Evolutionary conservation across 306 rosid species (phyloP).

Genomic region (Pueraria montana): DNA sequence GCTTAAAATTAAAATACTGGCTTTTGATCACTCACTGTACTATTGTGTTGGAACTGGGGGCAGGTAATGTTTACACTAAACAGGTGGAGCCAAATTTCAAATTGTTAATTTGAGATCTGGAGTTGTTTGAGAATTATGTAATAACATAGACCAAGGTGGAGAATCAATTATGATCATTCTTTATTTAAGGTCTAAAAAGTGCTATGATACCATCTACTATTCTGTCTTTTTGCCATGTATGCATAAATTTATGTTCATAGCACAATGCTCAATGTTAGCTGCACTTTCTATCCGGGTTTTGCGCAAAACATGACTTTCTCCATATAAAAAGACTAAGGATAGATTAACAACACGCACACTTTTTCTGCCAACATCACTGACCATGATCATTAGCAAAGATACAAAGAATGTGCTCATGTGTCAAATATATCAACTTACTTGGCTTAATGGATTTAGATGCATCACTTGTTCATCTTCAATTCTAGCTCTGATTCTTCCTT

Average conservation of each 20-base stretch:
- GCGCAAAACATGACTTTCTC: conserved; percentile 17
- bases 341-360: conserved; percentile 30
- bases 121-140: conserved; percentile 26
- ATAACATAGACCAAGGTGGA: conserved; percentile 29
- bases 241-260: conserved; percentile 25
- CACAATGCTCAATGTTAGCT: conserved; percentile 53
- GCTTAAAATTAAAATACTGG: neutral
- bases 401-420: neutral
- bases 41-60: neutral
- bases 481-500: conserved; percentile 18
- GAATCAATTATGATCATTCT: conserved; percentile 23
- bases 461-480: conserved; percentile 40
- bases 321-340: conserved; percentile 29
- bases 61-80: neutral
- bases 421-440: conserved; percentile 32
- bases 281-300: conserved; percentile 42
- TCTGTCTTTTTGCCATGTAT: neutral
- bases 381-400: conserved; percentile 10
- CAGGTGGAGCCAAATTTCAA: conserved; percentile 45
- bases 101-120: conserved; percentile 19
- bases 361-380: conserved; percentile 36
- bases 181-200: conserved; percentile 34
- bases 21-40: conserved; percentile 19
- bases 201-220: conserved; percentile 26
- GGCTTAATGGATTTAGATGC: conserved; percentile 31